Evolutionary conservation across 2,329 filamentous ascomycete species (phyloP).

Genomic region (Aspergillus sp.): DNA sequence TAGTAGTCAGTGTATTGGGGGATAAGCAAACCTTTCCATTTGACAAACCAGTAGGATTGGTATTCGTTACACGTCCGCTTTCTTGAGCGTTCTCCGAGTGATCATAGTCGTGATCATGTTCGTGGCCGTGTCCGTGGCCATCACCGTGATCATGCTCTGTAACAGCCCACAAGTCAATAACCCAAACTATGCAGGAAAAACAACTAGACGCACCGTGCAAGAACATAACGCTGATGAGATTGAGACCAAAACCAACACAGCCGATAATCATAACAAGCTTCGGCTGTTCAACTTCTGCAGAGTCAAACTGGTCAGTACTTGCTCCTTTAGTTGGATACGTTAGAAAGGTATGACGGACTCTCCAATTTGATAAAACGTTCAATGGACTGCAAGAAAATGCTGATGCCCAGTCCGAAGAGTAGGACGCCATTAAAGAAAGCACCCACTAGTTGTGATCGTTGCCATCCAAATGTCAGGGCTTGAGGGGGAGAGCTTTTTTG

Average conservation of each 20-base stretch:
- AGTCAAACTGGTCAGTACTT: background rate
- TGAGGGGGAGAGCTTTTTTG: constrained; percentile 41
- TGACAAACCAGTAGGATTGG: background rate
- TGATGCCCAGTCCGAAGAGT: constrained; percentile 67
- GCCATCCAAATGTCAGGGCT: constrained; percentile 69
- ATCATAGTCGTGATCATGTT: background rate
- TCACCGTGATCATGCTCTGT: constrained; percentile 7
- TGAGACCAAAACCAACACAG: constrained; percentile 63
- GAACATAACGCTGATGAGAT: constrained; percentile 64
- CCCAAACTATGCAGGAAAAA: background rate
- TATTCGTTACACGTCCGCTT: background rate
- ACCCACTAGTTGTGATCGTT: constrained; percentile 66
- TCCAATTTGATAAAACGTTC: constrained; percentile 50
- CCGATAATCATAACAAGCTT: constrained; percentile 68
- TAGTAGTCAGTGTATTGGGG: background rate
- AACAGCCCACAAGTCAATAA: background rate
- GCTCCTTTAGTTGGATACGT: background rate
- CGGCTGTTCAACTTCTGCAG: constrained; percentile 60
- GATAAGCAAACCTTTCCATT: background rate
- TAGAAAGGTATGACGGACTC: constrained; percentile 41
- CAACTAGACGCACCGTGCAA: constrained; percentile 54
- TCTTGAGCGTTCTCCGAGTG: background rate
- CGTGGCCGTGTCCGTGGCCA: background rate
- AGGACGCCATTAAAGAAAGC: constrained; percentile 84
- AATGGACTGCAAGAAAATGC: constrained; percentile 70